Evolutionary conservation across 2,329 filamentous ascomycete genomes (phyloP).

Genomic region (Hypocreales sp.): DNA sequence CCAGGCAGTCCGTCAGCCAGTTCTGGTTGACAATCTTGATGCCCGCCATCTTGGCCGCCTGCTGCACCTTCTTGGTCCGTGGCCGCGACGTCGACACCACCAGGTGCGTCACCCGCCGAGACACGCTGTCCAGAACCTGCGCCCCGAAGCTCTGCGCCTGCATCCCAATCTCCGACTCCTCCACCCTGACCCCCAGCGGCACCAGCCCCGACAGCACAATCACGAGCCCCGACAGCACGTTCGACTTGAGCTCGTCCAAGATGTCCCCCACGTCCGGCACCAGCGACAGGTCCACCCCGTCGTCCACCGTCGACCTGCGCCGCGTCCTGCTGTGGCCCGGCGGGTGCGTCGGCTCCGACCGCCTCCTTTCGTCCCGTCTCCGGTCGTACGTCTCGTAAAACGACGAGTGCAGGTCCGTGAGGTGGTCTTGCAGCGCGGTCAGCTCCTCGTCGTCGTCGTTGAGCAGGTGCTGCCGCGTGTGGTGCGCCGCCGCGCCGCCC

Average conservation of each 20-base stretch:
- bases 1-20: conserved; percentile 78
- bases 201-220: conserved; percentile 87
- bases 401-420: conserved; percentile 57
- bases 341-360: conserved; percentile 16
- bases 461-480: conserved; percentile 57
- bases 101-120: conserved; percentile 53
- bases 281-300: conserved; percentile 26
- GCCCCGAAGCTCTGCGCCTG: conserved; percentile 84
- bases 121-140: conserved; percentile 38
- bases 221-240: conserved; percentile 57
- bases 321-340: conserved; percentile 16
- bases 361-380: conserved; percentile 21
- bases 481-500: conserved; percentile 14
- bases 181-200: conserved; percentile 63
- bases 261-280: conserved; percentile 78
- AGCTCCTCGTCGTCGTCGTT: conserved; percentile 82
- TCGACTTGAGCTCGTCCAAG: conserved; percentile 67
- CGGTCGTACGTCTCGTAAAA: conserved; percentile 78
- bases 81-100: conserved; percentile 56
- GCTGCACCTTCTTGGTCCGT: conserved; percentile 79
- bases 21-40: conserved; percentile 86
- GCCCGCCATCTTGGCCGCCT: conserved; percentile 61
- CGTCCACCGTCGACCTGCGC: conserved; percentile 18
- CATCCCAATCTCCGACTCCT: conserved; percentile 70
- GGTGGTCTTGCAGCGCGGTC: conserved; percentile 55